Base-by-base conservation (phyloP, 257 asterid species). In the Haberlea rhodopensis region DNA sequence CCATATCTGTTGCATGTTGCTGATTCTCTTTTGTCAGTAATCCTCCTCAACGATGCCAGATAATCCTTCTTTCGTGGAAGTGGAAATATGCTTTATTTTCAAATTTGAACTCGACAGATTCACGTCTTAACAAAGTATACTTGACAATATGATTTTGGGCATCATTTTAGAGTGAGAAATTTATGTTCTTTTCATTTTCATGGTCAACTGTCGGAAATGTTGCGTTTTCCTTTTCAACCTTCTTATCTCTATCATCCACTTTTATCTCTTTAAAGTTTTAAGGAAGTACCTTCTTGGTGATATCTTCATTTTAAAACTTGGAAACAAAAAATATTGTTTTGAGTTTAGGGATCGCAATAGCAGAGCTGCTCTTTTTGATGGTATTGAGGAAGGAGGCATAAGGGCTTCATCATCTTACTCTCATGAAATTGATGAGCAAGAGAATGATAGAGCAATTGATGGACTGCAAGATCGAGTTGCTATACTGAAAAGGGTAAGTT, bases 371-470 rank as follows among this genome's bases (percentile, higher is more conserved):
- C 89, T 91, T n/a, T 89, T 91, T 73, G 96, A 91, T 74, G 98
- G 96, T n/a, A 91, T 91, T 66, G 98, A 91, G 81, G 96, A 91
- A 77, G 96, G 96, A 59, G 98, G 96, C 31, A 85, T 91, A 68
- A 79, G 95, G 77, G 91, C 95, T 71, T 82, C 94, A 1, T 79
- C 94, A 0, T 82, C 96, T 60, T 91, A 80, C 73, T 74, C 92
- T 64, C 92, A 87, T 65, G 97, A 91, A 81, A 89, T 91, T 78
- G 94, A 84, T 66, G 98, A 91, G 77, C 96, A 85, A 53, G 97
- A 91, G 81, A 91, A 89, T 71, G 95, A 91, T 29, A 80, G 74
- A 62, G 92, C 91, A 20, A 27, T 85, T 48, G 95, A 81, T 69
- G 96, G 97, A 53, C 75, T 88, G 69, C 90, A 89, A 73, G 98